Evolutionary conservation across 2,329 filamentous ascomycete species (phyloP).

Genomic region (Xylariomycetidae sp.): DNA sequence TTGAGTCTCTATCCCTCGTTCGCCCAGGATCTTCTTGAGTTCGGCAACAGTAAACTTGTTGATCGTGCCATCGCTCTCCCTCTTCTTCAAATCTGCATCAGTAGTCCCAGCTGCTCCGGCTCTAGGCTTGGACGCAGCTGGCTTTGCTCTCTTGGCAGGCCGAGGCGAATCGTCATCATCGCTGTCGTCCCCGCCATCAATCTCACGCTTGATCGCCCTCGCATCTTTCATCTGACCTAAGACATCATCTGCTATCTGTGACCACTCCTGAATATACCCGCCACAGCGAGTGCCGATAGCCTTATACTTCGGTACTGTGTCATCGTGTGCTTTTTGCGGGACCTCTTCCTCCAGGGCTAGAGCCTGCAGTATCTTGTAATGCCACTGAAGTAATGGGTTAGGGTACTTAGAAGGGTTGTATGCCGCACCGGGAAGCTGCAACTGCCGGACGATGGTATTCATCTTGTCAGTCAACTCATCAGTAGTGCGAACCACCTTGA

Average conservation of each 20-base stretch:
- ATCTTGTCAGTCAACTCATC: constrained; percentile 75
- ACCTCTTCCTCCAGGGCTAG: constrained; percentile 89
- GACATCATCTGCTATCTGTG: constrained; percentile 60
- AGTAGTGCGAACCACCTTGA: constrained; percentile 50
- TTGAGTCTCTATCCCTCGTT: constrained; percentile 42
- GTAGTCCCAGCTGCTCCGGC: constrained; percentile 31
- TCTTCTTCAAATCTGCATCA: constrained; percentile 42
- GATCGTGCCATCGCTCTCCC: constrained; percentile 41
- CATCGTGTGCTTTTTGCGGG: constrained; percentile 68
- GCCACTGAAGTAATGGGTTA: constrained; percentile 92
- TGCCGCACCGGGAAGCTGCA: constrained; percentile 79
- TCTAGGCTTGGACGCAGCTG: constrained; percentile 26
- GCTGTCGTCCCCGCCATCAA: constrained; percentile 32
- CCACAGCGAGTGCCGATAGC: constrained; percentile 89
- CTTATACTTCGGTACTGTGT: constrained; percentile 76
- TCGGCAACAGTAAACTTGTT: constrained; percentile 51
- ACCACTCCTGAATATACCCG: constrained; percentile 73
- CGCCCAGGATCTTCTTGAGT: constrained; percentile 44
- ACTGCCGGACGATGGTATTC: constrained; percentile 75
- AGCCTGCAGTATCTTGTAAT: constrained; percentile 90
- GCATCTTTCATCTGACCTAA: constrained; percentile 31
- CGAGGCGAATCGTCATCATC: constrained; percentile 32
- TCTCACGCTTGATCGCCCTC: constrained; percentile 48
- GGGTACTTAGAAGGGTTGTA: constrained; percentile 87
- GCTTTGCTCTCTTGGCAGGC: constrained; percentile 43